phyloP scores from a whole-genome alignment of 495 filamentous ascomycete genomes.

The Penicillium paradoxum region DNA sequence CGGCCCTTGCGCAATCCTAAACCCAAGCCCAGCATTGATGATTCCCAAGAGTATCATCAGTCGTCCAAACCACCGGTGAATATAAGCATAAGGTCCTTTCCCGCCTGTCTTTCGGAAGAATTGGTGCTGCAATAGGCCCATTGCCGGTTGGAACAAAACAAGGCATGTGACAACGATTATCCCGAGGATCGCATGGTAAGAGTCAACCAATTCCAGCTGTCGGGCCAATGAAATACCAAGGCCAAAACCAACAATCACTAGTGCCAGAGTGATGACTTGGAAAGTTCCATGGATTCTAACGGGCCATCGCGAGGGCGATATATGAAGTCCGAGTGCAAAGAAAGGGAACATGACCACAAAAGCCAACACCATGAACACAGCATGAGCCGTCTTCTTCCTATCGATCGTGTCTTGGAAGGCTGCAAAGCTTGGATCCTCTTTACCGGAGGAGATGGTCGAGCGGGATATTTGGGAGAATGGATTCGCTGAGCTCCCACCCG shows the following conservation, averaged over 20 bases:
- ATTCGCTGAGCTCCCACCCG: constrained; percentile 46
- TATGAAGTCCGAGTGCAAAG: constrained; percentile 41
- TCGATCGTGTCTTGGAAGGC: constrained; percentile 9
- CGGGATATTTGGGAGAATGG: constrained; percentile 43
- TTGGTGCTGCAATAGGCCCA: constrained; percentile 60
- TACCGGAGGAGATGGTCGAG: neutral
- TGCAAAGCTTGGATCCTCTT: neutral
- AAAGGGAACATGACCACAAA: constrained; percentile 48
- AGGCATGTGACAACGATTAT: constrained; percentile 50
- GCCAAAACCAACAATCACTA: constrained; percentile 57
- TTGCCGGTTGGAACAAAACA: constrained; percentile 58
- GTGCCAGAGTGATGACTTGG: constrained; percentile 52
- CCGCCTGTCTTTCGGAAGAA: constrained; percentile 37
- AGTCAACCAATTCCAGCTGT: constrained; percentile 5
- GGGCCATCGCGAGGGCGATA: constrained; percentile 31
- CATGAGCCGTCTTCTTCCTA: constrained; percentile 34
- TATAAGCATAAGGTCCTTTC: constrained; percentile 51
- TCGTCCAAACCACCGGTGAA: constrained; percentile 70
- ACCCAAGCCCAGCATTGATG: constrained; percentile 67
- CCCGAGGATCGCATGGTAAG: constrained; percentile 51
- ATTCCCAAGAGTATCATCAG: constrained; percentile 57
- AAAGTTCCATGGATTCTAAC: constrained; percentile 49
- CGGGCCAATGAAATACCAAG: constrained; percentile 52
- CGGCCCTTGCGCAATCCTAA: constrained; percentile 41
- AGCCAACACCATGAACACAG: constrained; percentile 34